These are phyloP conservation scores for Kodamaea ohmeri DNA, from an alignment of 1,139 yeast genomes.

Conservation along the genomic window DNA sequence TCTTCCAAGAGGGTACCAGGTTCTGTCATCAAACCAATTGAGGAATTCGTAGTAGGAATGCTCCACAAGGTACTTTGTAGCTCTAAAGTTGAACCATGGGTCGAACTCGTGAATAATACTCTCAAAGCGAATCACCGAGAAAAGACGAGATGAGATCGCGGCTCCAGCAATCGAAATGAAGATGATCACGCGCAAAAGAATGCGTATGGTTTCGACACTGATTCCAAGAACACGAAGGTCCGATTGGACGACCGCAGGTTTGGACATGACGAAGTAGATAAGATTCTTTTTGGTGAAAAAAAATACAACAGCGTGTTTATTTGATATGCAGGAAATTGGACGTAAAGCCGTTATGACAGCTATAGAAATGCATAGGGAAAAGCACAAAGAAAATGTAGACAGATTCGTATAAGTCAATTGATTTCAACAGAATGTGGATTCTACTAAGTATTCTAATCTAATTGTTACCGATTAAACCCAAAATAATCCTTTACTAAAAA, in stretches of 20 bases:
- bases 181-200: conserved; percentile 61
- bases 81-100: conserved; percentile 98
- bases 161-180: conserved; percentile 80
- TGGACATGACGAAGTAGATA: conserved; percentile 3
- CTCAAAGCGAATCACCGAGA: conserved; percentile 82
- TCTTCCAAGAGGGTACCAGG: conserved; percentile 99
- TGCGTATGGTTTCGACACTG: conserved; percentile 39
- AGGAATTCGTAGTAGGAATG: conserved; percentile 86
- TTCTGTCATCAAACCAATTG: conserved; percentile 98
- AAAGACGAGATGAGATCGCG: conserved; percentile 83
- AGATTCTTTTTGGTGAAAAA: conserved; percentile 3
- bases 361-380: too few relatives aligned
- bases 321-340: conserved; percentile 1
- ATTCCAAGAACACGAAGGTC: conserved; percentile 25
- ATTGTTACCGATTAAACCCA: too few relatives aligned
- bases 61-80: conserved; percentile 82
- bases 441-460: too few relatives aligned
- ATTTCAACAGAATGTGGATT: too few relatives aligned
- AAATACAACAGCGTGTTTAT: conserved; percentile 6
- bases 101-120: conserved; percentile 97
- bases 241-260: conserved; percentile 5
- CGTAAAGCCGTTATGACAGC: neutral
- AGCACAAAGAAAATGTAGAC: too few relatives aligned
- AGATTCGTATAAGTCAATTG: too few relatives aligned
- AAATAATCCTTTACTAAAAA: too few relatives aligned